Conservation (phyloP, 768 basidiomycete species). For the Botryobasidium botryosum region DNA sequence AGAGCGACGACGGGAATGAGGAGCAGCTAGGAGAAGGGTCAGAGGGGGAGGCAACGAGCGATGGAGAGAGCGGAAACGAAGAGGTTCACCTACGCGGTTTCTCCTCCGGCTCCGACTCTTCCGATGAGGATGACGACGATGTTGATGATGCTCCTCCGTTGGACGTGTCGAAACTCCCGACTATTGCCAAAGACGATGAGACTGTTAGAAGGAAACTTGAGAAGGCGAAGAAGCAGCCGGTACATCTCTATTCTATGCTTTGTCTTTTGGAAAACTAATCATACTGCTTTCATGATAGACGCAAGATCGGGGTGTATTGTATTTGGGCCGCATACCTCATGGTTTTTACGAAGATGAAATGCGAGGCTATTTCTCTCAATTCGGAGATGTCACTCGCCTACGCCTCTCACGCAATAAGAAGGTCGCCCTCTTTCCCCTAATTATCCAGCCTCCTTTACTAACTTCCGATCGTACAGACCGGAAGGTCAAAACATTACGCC, state of each 20-base stretch:
- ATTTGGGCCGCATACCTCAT: slow-evolving; percentile 82
- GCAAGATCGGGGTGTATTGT: slow-evolving; percentile 67
- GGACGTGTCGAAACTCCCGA: slow-evolving; percentile 61
- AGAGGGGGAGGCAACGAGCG: too few relatives aligned
- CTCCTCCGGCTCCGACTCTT: slow-evolving; percentile 35
- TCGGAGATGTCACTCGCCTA: slow-evolving; percentile 75
- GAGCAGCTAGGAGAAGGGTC: too few relatives aligned
- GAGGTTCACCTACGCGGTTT: slow-evolving; percentile 43
- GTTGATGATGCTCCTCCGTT: slow-evolving; percentile 35
- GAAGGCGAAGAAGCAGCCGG: slow-evolving; percentile 43
- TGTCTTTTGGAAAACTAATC: too few relatives aligned
- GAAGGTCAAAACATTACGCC: slow-evolving; percentile 90
- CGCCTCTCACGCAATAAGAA: slow-evolving; percentile 88
- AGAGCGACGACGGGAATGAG: too few relatives aligned
- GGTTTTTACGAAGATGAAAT: slow-evolving; percentile 97
- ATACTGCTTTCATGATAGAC: slow-evolving; percentile 30
- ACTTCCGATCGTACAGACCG: slow-evolving; percentile 40
- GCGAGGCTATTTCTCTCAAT: slow-evolving; percentile 84
- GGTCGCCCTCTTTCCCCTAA: slow-evolving; percentile 24
- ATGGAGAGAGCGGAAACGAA: too few relatives aligned
- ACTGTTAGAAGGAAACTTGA: slow-evolving; percentile 44
- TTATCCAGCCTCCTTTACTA: background rate
- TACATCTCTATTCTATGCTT: slow-evolving; percentile 22
- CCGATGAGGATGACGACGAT: slow-evolving; percentile 53
- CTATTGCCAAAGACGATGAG: slow-evolving; percentile 75